phyloP scores from a whole-genome alignment of 1,284 basidiomycete species.

The Ustilago tritici region DNA sequence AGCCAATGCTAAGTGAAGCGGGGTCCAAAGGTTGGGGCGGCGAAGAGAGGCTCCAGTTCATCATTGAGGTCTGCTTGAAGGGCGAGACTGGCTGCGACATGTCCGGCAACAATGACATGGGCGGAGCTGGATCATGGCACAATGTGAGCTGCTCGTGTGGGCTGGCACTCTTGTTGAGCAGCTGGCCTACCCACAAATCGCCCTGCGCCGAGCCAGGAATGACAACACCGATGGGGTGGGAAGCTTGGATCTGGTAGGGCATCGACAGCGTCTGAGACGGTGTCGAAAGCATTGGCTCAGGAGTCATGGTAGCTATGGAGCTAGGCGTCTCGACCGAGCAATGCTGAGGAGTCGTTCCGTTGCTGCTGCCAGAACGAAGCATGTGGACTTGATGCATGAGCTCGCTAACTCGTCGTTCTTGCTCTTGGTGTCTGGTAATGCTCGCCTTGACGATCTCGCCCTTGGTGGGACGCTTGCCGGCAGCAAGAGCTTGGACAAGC shows the following conservation, averaged over 20 bases:
- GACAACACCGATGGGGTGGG: constrained; percentile 28
- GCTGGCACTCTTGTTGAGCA: constrained; percentile 30
- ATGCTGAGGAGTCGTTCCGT: constrained; percentile 2
- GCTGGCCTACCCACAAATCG: constrained; percentile 43
- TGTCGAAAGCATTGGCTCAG: constrained; percentile 19
- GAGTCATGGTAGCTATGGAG: constrained; percentile 3
- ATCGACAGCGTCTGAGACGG: constrained; percentile 17
- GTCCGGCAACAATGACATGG: constrained; percentile 25
- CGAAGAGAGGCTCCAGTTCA: constrained; percentile 38
- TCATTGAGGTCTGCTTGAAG: constrained; percentile 48
- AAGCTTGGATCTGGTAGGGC: constrained; percentile 39
- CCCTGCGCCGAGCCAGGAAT: constrained; percentile 3
- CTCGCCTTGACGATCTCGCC: constrained; percentile 56
- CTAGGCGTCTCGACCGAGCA: constrained; percentile 24
- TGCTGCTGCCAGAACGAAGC: constrained; percentile 23
- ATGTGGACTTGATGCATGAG: constrained; percentile 37
- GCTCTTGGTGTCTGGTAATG: constrained; percentile 44
- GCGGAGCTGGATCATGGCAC: constrained; percentile 11
- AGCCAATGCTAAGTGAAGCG: constrained; percentile 18
- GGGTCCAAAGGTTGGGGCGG: constrained; percentile 29
- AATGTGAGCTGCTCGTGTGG: constrained; percentile 14
- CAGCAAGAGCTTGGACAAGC: constrained; percentile 38
- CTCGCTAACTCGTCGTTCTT: constrained; percentile 42
- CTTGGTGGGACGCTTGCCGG: constrained; percentile 49
- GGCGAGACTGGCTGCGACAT: constrained; percentile 37